Percentiles rank a stretch among this genome's conserved stretches.
phyloP scores from a whole-genome alignment of 2,329 filamentous ascomycete species.

The Cylindrodendrum hubeiense region DNA sequence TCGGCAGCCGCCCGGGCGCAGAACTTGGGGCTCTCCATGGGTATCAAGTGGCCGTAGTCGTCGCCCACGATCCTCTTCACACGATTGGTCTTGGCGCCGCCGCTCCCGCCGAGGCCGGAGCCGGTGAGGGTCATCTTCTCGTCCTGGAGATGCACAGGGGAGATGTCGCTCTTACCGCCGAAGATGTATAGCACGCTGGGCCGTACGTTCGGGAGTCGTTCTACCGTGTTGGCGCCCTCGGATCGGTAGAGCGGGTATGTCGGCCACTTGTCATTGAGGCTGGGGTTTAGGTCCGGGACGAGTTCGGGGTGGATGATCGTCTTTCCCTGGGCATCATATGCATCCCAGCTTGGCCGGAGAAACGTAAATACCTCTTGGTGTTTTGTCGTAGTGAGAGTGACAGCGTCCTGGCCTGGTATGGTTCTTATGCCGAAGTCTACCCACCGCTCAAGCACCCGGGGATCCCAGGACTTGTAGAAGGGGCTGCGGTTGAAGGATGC shows the following conservation, averaged over 20 bases:
- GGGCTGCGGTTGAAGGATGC: conserved; percentile 71
- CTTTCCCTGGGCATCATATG: conserved; percentile 53
- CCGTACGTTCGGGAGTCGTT: conserved; percentile 69
- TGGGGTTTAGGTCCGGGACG: conserved; percentile 60
- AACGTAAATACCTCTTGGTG: conserved; percentile 86
- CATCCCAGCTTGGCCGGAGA: conserved; percentile 69
- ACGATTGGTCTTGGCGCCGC: conserved; percentile 71
- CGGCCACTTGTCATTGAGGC: conserved; percentile 50
- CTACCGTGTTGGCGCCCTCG: conserved; percentile 69
- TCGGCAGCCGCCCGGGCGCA: conserved; percentile 71
- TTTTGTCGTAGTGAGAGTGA: conserved; percentile 84
- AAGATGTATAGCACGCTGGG: conserved; percentile 79
- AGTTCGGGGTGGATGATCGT: conserved; percentile 54
- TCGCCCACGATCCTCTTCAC: conserved; percentile 76
- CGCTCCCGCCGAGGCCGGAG: conserved; percentile 74
- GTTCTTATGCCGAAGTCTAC: conserved; percentile 80
- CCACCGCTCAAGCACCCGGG: conserved; percentile 75
- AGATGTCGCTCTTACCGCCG: conserved; percentile 70
- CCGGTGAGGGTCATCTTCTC: conserved; percentile 76
- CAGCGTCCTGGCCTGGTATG: conserved; percentile 59
- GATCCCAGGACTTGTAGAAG: conserved; percentile 88
- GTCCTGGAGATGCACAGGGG: conserved; percentile 60
- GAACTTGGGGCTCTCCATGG: conserved; percentile 80
- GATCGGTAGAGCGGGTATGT: conserved; percentile 74
- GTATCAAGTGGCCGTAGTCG: conserved; percentile 81